Conservation (phyloP, 495 filamentous ascomycete species). For the Letharia columbiana region DNA sequence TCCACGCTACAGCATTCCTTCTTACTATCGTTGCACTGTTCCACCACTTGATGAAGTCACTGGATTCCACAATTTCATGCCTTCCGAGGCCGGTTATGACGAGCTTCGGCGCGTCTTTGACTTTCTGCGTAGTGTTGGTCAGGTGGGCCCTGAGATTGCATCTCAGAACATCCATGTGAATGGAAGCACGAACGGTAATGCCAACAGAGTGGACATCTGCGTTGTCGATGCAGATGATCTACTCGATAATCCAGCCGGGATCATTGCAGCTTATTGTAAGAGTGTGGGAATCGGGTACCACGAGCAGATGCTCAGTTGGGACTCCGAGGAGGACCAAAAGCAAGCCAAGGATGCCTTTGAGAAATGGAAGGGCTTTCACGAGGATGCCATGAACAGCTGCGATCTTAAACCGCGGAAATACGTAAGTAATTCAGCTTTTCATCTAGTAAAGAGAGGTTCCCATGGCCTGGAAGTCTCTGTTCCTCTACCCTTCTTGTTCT, state of each 20-base stretch:
- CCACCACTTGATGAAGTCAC: conserved; percentile 74
- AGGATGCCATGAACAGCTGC: conserved; percentile 78
- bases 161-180: conserved; percentile 28
- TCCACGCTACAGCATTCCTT: conserved; percentile 76
- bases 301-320: conserved; percentile 74
- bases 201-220: conserved; percentile 53
- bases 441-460: neutral
- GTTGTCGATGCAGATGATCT: conserved; percentile 94
- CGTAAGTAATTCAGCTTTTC: conserved; percentile 46
- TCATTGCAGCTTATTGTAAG: conserved; percentile 68
- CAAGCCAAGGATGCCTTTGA: conserved; percentile 64
- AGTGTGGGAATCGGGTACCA: conserved; percentile 65
- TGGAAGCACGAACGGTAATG: conserved; percentile 29
- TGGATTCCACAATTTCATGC: conserved; percentile 78
- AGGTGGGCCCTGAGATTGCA: conserved; percentile 55
- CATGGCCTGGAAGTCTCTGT: neutral
- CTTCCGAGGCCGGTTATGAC: conserved; percentile 78
- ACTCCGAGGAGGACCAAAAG: conserved; percentile 56
- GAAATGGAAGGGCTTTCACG: conserved; percentile 96
- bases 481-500: too few species aligned
- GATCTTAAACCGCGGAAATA: conserved; percentile 60
- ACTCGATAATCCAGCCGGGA: conserved; percentile 66
- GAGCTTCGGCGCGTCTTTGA: conserved; percentile 82
- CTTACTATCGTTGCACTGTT: conserved; percentile 91
- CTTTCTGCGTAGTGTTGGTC: conserved; percentile 53